A percentile compares a stretch with the other conserved stretches of the same genome.
These are phyloP conservation scores for Mycosphaerella sp. DNA, from an alignment of 2,329 filamentous ascomycete genomes.

Conservation along the genomic window DNA sequence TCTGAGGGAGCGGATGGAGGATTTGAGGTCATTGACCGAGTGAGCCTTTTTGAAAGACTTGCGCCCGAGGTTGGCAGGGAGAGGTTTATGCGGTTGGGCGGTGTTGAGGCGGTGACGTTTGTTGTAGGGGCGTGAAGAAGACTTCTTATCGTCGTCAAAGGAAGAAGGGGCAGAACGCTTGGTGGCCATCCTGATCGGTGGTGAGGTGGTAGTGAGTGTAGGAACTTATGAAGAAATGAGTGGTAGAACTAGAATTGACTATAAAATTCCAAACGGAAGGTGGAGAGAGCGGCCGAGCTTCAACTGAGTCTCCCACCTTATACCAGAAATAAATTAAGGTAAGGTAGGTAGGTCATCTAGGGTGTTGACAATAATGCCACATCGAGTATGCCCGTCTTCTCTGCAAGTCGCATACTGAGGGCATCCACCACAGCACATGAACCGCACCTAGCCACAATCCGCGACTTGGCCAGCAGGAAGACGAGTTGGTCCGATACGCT, in stretches of 20 bases:
- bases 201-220: background rate
- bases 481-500: conserved; percentile 37
- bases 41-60: conserved; percentile 33
- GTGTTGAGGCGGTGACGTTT: conserved; percentile 9
- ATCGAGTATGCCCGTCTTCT: conserved; percentile 11
- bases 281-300: background rate
- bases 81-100: conserved; percentile 14
- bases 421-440: background rate
- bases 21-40: conserved; percentile 58
- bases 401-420: conserved; percentile 12
- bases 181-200: conserved; percentile 18
- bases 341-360: background rate
- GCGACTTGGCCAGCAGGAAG: conserved; percentile 11
- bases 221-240: background rate
- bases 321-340: too few relatives aligned
- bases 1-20: conserved; percentile 63
- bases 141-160: background rate
- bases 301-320: background rate
- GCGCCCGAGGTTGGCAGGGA: conserved; percentile 18
- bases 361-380: background rate
- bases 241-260: too few relatives aligned
- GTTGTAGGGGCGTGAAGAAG: background rate
- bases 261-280: background rate
- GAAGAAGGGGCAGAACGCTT: conserved; percentile 19
- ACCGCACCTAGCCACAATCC: conserved; percentile 10